phyloP scores from a whole-genome alignment of 2,329 filamentous ascomycete species.

The Cladosporium oxysporum region DNA sequence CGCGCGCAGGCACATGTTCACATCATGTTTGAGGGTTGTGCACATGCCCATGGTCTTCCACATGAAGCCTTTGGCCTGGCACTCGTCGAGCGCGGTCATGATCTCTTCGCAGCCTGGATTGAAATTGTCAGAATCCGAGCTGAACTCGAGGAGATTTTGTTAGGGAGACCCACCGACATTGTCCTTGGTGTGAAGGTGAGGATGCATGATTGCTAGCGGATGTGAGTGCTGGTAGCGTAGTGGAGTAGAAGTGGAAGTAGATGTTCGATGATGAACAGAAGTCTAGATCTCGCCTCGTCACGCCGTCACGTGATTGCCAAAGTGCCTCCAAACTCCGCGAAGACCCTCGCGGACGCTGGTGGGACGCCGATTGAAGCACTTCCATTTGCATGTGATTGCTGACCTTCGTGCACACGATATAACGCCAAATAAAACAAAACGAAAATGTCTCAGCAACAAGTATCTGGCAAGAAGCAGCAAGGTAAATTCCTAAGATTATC shows the following conservation, averaged over 20 bases:
- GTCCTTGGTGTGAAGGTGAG: constrained; percentile 90
- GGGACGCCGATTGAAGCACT: constrained; percentile 14
- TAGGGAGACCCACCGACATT: constrained; percentile 68
- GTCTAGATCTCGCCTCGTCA: constrained; percentile 6
- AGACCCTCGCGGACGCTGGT: constrained; percentile 6
- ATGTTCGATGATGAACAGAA: constrained; percentile 9
- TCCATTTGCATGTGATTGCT: constrained; percentile 6
- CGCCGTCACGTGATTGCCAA: constrained; percentile 11
- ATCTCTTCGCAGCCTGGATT: constrained; percentile 84
- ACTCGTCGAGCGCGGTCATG: constrained; percentile 92
- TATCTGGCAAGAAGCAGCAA: constrained; percentile 71
- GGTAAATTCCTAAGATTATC: constrained; percentile 47
- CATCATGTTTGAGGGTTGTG: constrained; percentile 79
- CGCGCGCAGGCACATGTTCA: constrained; percentile 80
- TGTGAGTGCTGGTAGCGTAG: background rate
- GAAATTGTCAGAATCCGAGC: constrained; percentile 19
- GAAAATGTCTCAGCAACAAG: constrained; percentile 52
- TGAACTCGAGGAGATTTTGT: rapidly evolving
- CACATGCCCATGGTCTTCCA: constrained; percentile 90
- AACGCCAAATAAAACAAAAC: background rate
- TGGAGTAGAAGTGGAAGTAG: background rate
- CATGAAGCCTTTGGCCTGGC: constrained; percentile 87
- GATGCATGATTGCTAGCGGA: constrained; percentile 72
- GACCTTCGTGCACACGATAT: too few species aligned
- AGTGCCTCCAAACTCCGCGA: background rate